Evolutionary conservation across 305 asterid species (phyloP).

Genomic region (Solanum hybrid): DNA sequence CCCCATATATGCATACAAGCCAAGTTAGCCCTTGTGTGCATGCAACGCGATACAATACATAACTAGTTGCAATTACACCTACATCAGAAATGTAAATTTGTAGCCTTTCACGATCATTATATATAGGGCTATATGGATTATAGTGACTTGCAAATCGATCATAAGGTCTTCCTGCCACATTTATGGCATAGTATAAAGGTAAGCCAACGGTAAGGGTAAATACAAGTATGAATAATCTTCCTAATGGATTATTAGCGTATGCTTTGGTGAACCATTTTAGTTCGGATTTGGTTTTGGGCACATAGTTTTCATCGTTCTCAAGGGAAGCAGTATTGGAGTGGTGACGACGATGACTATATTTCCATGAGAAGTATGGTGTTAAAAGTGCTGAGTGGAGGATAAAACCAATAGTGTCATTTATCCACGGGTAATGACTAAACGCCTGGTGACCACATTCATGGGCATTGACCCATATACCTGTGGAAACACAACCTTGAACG

Average conservation of each 20-base stretch:
- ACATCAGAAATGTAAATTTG: too few species aligned
- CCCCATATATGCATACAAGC: not conserved
- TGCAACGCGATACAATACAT: too few species aligned
- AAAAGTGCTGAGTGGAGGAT: not conserved
- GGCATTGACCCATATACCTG: not conserved
- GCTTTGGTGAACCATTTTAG: not conserved
- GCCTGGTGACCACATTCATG: not conserved
- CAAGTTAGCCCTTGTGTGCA: not conserved
- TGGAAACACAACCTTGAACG: not conserved
- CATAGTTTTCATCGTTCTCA: not conserved
- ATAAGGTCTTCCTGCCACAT: not conserved
- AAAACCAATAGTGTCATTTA: not conserved
- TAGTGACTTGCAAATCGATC: not conserved
- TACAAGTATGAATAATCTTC: not conserved
- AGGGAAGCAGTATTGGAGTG: not conserved
- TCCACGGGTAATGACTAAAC: not conserved
- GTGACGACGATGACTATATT: not conserved
- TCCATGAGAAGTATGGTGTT: not conserved
- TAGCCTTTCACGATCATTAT: not conserved
- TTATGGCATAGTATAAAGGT: not conserved
- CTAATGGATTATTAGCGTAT: not conserved
- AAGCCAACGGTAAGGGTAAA: not conserved
- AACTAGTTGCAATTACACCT: too few species aligned
- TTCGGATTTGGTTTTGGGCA: not conserved
- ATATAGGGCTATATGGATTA: not conserved